Evolutionary conservation across 257 asterid genomes (phyloP).

Genomic region (Leptodermis oblonga): DNA sequence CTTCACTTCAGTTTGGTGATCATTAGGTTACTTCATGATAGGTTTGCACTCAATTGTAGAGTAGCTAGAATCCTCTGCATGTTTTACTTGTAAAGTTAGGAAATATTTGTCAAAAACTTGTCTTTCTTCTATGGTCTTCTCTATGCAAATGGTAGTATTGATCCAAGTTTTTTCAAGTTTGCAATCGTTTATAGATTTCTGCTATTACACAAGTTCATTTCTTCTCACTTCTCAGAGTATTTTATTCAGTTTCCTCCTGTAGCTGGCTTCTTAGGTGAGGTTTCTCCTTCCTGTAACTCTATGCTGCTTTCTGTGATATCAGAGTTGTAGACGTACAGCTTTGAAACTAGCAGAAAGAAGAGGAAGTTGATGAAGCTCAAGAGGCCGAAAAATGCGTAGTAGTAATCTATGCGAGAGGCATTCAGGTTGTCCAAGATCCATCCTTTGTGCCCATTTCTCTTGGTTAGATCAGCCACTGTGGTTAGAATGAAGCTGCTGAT

Average conservation of each 20-base stretch:
- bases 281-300: conserved; percentile 22
- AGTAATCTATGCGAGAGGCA: conserved; percentile 54
- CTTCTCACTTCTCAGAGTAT: neutral
- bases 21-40: too few relatives aligned
- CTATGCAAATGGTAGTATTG: neutral
- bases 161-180: neutral
- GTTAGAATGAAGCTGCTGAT: conserved; percentile 60
- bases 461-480: conserved; percentile 47
- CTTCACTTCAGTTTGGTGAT: neutral
- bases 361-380: conserved; percentile 39
- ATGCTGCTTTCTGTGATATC: conserved; percentile 16
- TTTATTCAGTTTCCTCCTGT: neutral
- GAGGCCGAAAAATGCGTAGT: conserved; percentile 45
- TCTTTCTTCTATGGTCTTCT: neutral
- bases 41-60: neutral
- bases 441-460: conserved; percentile 43
- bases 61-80: neutral
- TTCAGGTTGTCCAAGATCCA: conserved; percentile 72
- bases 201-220: neutral
- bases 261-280: neutral
- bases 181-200: too few relatives aligned
- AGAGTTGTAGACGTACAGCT: conserved; percentile 37
- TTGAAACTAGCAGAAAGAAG: conserved; percentile 50
- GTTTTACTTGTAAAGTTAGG: neutral
- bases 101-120: neutral